Conservation (phyloP, 2,329 filamentous ascomycete species). For the Emydomyces testavorans region DNA sequence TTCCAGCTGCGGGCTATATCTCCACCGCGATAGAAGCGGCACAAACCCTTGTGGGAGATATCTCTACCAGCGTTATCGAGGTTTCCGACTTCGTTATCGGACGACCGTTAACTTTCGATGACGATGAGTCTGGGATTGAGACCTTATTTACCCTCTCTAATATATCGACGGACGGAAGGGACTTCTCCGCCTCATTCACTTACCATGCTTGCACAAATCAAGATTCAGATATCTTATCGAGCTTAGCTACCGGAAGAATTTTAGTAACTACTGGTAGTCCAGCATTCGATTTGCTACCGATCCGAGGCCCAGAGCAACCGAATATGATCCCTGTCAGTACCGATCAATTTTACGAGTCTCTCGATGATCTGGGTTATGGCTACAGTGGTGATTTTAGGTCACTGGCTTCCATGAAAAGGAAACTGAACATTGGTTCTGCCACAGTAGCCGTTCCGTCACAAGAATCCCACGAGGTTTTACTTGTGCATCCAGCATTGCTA, state of each 20-base stretch:
- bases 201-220: neutral
- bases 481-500: conserved; percentile 20
- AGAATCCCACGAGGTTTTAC: conserved; percentile 8
- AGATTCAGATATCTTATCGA: neutral
- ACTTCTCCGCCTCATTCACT: neutral
- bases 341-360: conserved; percentile 18
- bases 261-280: neutral
- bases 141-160: neutral
- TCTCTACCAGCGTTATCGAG: conserved; percentile 14
- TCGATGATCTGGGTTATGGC: conserved; percentile 18
- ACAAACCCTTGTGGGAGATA: conserved; percentile 4
- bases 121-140: conserved; percentile 1
- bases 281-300: neutral
- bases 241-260: conserved; percentile 3
- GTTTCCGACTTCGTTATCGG: conserved; percentile 7
- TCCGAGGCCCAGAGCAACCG: neutral
- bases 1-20: conserved; percentile 22
- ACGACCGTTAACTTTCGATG: neutral
- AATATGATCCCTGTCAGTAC: conserved; percentile 2
- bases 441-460: neutral
- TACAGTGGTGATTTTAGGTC: conserved; percentile 19
- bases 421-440: neutral
- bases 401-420: conserved; percentile 8
- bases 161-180: neutral
- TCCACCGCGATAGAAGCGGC: conserved; percentile 21